Base-by-base conservation (phyloP, 108 stramenopile species). In the Discostella stelligeroides region DNA sequence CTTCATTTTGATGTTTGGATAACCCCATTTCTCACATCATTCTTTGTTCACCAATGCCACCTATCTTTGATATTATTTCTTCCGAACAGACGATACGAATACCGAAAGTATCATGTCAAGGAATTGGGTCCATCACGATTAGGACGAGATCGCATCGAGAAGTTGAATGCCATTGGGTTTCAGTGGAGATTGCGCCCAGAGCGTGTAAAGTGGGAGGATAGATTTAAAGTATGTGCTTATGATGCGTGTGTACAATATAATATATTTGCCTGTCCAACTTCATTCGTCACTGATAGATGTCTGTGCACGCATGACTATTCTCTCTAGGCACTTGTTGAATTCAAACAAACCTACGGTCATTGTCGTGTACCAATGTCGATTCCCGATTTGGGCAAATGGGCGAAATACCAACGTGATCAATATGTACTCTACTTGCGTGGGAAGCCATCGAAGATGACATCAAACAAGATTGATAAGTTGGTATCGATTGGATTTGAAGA, bases 361-460 rank as follows among this genome's bases (percentile, higher is more conserved):
- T 78, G 76, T 60, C 63, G 72, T 43, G 64, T 72, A 24, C 76
- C 75, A 4, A 46, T 63, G 46, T 55, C 63, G 25, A 14, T 71
- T 10, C 60, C 75, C 56, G 70, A 76, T 46, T 28, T 76, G 38
- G 75, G 75, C 42, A 45, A 72, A 53, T 76, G 75, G 75, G 63
- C 71, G 1, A 76, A 76, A 30, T 72, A 72, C 28, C 75, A 76
- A 66, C 63, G 75, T 34, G 70, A 71, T 57, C 70, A 76, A 49
- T 63, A 56, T 10, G 18, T 30, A 15, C 56, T 61, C 1, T 66
- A 63, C 56, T 6, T 46, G 20, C 28, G 65, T 30, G 75, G 75
- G 15, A 71, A 70, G 27, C 30, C 48, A 45, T 37, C 62, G 21
- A 71, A 76, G 50, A 62, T 76, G 13, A 60, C 70, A 1, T 46